Evolutionary conservation across 805 yeast genomes (phyloP), one percentile per base, ranked within the genome.

Genomic region (Lipomyces starkeyi): DNA sequence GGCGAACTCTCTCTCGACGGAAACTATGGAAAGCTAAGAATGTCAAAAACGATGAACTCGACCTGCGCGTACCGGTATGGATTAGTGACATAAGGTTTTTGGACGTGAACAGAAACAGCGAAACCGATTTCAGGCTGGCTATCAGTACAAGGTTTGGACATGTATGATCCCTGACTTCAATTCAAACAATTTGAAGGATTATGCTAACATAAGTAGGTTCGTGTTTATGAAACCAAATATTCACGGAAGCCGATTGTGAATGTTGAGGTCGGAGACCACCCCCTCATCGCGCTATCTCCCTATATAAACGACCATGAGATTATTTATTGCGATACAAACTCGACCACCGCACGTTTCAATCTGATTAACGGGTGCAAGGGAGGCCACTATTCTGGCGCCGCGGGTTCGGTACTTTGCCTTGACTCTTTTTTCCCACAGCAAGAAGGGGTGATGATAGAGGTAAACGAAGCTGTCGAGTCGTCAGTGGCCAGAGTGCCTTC

Each of bases 51-150:
- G 91, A 90, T 78, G 86, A 84, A 70, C 79, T 94, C 35, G 96
- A 91, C 73, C 80, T 95, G 70, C 84, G 93, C 67, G 95, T 88
- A 6, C 97, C 97, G 3, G 85, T 94, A 11, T 89, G 96, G 91
- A 84, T 91, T 53, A 84, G 87, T 4, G 83, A 84, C 64, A 82
- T 92, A 58, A 76, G 80, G 63, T 86, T 88, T 73, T 64, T 83
- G 58, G 78, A 79, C 40, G 69, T 81, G 7, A 64, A 71, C 22
- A 75, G 78, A 40, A 62, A 83, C 65, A 64, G 58, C 35, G 17
- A 20, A 60, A 77, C 80, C 7, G 76, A 81, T n/a, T 85, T 81
- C 78, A 80, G 84, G 60, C 79, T 92, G 35, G 81, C 90, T 9
- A 84, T 93, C 0, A 84, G 89, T 2, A 91, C 98, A 3, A 80